Base-by-base conservation (phyloP, 2,329 filamentous ascomycete species). In the Nothophoma quercina region DNA sequence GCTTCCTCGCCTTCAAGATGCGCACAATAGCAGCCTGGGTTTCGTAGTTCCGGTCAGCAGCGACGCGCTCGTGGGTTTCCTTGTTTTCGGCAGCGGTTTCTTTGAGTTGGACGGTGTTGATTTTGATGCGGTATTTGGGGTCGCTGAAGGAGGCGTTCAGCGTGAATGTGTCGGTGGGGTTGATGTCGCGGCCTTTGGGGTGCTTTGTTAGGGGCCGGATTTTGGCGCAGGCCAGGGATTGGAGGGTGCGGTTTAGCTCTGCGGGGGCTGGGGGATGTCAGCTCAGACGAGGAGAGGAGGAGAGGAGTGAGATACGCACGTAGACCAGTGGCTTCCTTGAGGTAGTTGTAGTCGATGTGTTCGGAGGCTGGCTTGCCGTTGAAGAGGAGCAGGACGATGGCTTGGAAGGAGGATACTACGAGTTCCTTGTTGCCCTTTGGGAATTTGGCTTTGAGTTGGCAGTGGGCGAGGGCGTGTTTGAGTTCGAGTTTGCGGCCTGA, bases 31-130 rank as follows among this genome's bases (percentile, higher is more conserved):
- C 93, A 1, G 95, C 95, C 75, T 99, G 95, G 0, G 93, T 97
- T 78, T 99, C 96, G 67, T 96, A 96, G 69, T 96, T 91, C 42
- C 95, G 82, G 70, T 99, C 95, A 44, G 90, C 89, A 0, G 88
- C 88, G 4, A 99, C 91, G 34, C 91, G 85, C 74, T 96, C 89
- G 75, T 98, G 92, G 1, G 93, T 98, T 65, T 89, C 91, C 75
- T 92, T 90, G 77, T 97, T 97, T 77, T 99, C 95, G 69, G 93
- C 89, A 66, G 89, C 90, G 0, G 95, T 98, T 77, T 99, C 95
- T 77, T 95, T 96, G 42, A 97, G 84, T 76, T 99, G 95, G 64
- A 99, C 95, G 76, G 97, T 93, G 77, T 98, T 99, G 80, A 99
- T 97, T 80, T 99, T 99, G 77, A 99, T 88, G 50, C 92, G 87